These are phyloP conservation scores for Podila epicladia DNA, from an alignment of 192 early-diverging fungal species.

Conservation along the genomic window DNA sequence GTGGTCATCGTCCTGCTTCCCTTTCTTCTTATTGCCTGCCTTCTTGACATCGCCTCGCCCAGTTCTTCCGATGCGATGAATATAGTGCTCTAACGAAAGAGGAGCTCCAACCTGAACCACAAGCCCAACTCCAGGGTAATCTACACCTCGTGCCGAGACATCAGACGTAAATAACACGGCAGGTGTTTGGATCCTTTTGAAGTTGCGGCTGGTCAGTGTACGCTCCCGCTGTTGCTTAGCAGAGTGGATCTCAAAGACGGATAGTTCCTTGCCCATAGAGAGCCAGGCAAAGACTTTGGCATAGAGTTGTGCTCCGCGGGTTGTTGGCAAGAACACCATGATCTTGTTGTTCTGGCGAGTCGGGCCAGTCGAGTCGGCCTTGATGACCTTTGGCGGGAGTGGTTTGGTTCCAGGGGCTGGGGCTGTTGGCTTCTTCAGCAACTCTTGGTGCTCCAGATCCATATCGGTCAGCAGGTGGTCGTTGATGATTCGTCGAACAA, in stretches of 20 bases:
- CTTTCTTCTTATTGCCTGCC: slow-evolving; percentile 52
- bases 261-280: slow-evolving; percentile 56
- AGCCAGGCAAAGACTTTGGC: slow-evolving; percentile 67
- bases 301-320: slow-evolving; percentile 72
- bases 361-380: slow-evolving; percentile 19
- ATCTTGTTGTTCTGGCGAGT: slow-evolving; percentile 67
- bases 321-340: slow-evolving; percentile 92
- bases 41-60: slow-evolving; percentile 86
- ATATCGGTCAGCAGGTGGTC: slow-evolving; percentile 58
- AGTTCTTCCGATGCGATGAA: slow-evolving; percentile 96
- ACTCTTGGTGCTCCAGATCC: slow-evolving; percentile 57
- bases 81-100: slow-evolving; percentile 84
- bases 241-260: slow-evolving; percentile 81
- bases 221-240: slow-evolving; percentile 77
- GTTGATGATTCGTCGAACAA: slow-evolving; percentile 73
- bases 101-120: slow-evolving; percentile 93
- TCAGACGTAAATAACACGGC: slow-evolving; percentile 91
- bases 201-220: slow-evolving; percentile 73
- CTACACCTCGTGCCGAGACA: slow-evolving; percentile 96
- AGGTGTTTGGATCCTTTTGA: slow-evolving; percentile 63
- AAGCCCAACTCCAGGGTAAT: slow-evolving; percentile 92
- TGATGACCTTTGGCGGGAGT: not conserved
- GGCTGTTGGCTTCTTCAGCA: slow-evolving; percentile 70
- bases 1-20: not conserved
- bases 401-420: slow-evolving; percentile 32